Percentiles rank a stretch among this genome's conserved stretches.
Conservation (phyloP, 306 rosid genomes). For the Alnus glutinosa region DNA sequence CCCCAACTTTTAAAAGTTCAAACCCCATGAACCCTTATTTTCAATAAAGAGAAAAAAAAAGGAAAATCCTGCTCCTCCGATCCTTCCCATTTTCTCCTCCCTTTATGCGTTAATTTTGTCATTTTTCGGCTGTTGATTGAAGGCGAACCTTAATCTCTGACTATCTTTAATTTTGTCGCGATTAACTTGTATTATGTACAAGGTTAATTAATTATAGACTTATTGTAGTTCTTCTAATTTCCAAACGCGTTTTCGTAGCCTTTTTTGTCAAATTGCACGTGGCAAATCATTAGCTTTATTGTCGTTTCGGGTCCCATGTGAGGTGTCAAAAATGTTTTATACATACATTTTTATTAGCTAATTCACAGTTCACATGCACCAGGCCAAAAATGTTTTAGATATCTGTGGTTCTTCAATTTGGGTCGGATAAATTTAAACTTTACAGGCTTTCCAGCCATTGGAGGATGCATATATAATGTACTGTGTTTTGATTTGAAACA, state of each 20-base stretch:
- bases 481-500: constrained; percentile 35
- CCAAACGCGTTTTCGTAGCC: constrained; percentile 55
- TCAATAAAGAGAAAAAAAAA: constrained; percentile 17
- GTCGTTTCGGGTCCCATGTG: constrained; percentile 28
- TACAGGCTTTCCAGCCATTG: not conserved
- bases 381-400: constrained; percentile 15
- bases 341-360: constrained; percentile 7
- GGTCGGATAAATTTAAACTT: no score
- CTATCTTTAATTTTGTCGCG: constrained; percentile 23
- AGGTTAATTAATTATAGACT: not conserved
- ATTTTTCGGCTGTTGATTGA: constrained; percentile 47
- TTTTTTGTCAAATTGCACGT: constrained; percentile 73
- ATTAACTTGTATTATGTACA: constrained; percentile 21
- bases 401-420: no score
- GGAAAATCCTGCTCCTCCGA: no score
- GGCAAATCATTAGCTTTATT: constrained; percentile 40
- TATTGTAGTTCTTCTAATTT: constrained; percentile 9
- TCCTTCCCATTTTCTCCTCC: constrained; percentile 36
- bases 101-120: constrained; percentile 58
- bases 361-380: constrained; percentile 26
- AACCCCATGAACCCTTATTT: constrained; percentile 7
- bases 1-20: constrained; percentile 17
- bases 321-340: constrained; percentile 13
- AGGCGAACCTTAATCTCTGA: constrained; percentile 37
- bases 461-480: not conserved